phyloP scores from a whole-genome alignment of 2,329 filamentous ascomycete species.

The Claviceps fusiformis region DNA sequence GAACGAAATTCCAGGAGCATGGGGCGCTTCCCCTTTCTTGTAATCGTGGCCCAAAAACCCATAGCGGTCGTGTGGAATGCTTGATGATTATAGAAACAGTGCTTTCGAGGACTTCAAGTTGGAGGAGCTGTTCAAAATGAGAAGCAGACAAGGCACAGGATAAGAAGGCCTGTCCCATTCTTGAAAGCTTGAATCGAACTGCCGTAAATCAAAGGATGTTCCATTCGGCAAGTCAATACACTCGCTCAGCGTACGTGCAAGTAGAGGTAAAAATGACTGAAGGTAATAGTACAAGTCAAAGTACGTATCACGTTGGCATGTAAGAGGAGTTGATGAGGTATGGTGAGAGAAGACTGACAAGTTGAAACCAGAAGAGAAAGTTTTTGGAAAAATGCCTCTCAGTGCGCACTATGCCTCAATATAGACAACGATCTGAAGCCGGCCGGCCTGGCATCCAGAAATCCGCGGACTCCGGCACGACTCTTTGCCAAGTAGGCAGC shows the following conservation, averaged over 20 bases:
- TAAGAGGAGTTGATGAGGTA: neutral
- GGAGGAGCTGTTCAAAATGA: neutral
- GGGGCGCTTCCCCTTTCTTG: slow-evolving; percentile 13
- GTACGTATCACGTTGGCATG: neutral
- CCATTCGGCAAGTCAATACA: neutral
- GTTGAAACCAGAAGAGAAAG: neutral
- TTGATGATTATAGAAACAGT: slow-evolving; percentile 1
- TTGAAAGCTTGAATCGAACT: neutral
- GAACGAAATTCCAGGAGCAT: slow-evolving; percentile 17
- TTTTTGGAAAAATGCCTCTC: neutral
- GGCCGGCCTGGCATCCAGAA: neutral
- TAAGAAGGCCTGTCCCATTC: neutral
- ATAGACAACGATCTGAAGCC: neutral
- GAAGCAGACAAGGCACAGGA: neutral
- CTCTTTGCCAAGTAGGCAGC: neutral
- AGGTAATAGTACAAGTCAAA: neutral
- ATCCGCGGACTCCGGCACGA: neutral
- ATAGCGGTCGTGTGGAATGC: slow-evolving; percentile 8
- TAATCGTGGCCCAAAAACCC: slow-evolving; percentile 6
- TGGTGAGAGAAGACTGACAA: neutral
- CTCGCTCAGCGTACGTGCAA: neutral
- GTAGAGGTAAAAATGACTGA: neutral
- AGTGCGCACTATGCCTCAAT: neutral
- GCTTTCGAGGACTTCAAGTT: neutral
- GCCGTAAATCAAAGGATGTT: neutral